Base-by-base conservation (phyloP, 257 asterid species). In the Solanum etuberosum region DNA sequence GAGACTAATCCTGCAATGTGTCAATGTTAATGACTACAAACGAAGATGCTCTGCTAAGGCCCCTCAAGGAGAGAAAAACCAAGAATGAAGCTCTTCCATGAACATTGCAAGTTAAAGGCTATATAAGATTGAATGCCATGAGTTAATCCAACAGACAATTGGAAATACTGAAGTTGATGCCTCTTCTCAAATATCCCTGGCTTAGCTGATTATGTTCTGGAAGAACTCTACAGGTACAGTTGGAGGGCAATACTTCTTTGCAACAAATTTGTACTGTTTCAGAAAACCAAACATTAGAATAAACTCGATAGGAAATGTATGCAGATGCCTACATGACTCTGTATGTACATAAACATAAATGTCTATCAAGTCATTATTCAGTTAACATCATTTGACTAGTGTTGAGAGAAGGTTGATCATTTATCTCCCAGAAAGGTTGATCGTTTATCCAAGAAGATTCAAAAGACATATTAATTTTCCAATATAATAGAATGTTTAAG, bases 181-280 rank as follows among this genome's bases (percentile, higher is more conserved):
- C 43, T 29, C 68, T 61, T 46, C 68, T 29, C n/a, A 8, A 18
- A 14, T 42, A 38, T 4, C 38, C 34, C 29, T 67, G 87, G 87
- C 23, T 87, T 89, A 94, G 93, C 91, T 90, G 92, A 90, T 90
- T 8, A 40, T 63, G 83, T 94, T 90, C 89, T 92, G 89, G 91
- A 97, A 97, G 90, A 87, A 93, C 86, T 97, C 99, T 23, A 87
- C 89, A 46, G 99, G 99, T 89, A 97, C 90, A 9, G 95, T 86
- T 42, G 95, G 90, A 86, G 99, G 99, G 88, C 97, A 95, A 88
- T 90, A 89, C 91, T 97, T 97, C 98, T 96, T 97, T n/a, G 99
- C 99, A 12, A 92, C 99, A 88, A 97, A 97, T 90, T 97, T 97
- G 89, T 97, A 96, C 99, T 97, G 99, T 54, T 88, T 25, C 87